Evolutionary conservation across 2,329 filamentous ascomycete genomes (phyloP).

Genomic region (Fusarium acutatum): DNA sequence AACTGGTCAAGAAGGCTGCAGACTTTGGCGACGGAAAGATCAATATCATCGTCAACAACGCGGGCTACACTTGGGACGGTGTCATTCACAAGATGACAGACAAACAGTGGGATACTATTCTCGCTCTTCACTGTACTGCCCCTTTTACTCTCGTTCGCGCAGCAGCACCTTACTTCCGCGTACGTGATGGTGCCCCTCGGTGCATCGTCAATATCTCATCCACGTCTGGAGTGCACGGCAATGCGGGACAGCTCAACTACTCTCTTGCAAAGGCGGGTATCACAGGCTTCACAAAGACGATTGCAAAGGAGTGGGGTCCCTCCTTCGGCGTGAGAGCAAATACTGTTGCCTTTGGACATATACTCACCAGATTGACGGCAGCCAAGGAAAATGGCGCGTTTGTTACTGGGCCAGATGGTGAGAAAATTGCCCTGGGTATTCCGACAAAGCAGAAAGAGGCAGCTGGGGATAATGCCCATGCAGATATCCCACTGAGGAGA

Average conservation of each 20-base stretch:
- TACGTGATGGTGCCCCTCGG: conserved; percentile 81
- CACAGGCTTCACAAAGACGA: conserved; percentile 84
- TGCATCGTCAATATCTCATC: conserved; percentile 85
- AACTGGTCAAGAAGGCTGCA: conserved; percentile 77
- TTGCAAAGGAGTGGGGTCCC: conserved; percentile 92
- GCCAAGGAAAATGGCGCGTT: conserved; percentile 87
- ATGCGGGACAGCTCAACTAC: conserved; percentile 93
- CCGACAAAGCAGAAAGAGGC: conserved; percentile 65
- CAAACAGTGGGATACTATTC: conserved; percentile 90
- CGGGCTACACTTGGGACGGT: conserved; percentile 91
- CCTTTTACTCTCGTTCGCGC: conserved; percentile 85
- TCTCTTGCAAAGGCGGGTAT: conserved; percentile 85
- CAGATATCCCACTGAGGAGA: conserved; percentile 81
- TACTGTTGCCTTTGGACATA: conserved; percentile 85
- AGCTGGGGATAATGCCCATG: conserved; percentile 55
- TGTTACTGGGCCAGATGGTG: conserved; percentile 77
- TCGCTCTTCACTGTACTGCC: conserved; percentile 83
- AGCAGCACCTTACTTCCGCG: conserved; percentile 86
- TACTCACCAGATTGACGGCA: conserved; percentile 80
- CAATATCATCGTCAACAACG: conserved; percentile 91
- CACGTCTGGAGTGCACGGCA: conserved; percentile 84
- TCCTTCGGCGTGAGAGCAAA: conserved; percentile 83
- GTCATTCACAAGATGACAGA: conserved; percentile 93
- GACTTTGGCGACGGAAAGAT: conserved; percentile 88
- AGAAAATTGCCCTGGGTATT: conserved; percentile 79